These are phyloP conservation scores for Aquilaria agallochum DNA, from an alignment of 441 rosid genomes.

Conservation along the genomic window DNA sequence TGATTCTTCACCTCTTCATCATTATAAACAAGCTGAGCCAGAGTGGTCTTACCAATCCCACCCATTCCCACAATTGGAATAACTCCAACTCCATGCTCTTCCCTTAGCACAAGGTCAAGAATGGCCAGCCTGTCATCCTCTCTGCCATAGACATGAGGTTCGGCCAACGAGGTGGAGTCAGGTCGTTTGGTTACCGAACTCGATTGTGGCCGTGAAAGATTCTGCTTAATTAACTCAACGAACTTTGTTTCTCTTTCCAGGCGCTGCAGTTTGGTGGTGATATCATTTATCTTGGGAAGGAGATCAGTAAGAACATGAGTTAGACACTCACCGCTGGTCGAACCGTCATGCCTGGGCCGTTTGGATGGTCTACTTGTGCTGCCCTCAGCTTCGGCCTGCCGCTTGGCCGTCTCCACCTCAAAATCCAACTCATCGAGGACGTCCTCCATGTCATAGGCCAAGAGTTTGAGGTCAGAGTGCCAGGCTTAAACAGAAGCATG, in stretches of 20 bases:
- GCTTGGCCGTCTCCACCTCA: background rate
- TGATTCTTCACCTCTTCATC: conserved; percentile 1
- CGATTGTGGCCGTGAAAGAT: background rate
- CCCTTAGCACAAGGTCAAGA: background rate
- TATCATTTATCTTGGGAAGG: conserved; percentile 7
- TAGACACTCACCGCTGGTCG: too few species aligned
- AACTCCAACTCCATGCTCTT: background rate
- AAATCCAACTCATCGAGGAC: conserved; percentile 15
- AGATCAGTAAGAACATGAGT: background rate
- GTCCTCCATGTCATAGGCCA: conserved; percentile 22
- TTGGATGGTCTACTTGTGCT: conserved; percentile 4
- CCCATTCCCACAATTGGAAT: conserved; percentile 13
- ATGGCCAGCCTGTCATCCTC: background rate
- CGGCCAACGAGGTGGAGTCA: conserved; percentile 1
- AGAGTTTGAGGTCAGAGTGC: conserved; percentile 18
- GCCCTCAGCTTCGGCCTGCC: background rate
- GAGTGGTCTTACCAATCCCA: conserved; percentile 13
- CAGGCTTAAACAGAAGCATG: conserved; percentile 7
- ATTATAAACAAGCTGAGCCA: conserved; percentile 13
- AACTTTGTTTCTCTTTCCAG: background rate
- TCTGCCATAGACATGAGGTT: conserved; percentile 13
- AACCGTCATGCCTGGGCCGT: too few species aligned
- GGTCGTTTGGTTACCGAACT: background rate
- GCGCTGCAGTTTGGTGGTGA: conserved; percentile 2
- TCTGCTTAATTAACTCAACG: background rate